Conservation (phyloP, 2,329 filamentous ascomycete species). For the Aspergillus ustus region DNA sequence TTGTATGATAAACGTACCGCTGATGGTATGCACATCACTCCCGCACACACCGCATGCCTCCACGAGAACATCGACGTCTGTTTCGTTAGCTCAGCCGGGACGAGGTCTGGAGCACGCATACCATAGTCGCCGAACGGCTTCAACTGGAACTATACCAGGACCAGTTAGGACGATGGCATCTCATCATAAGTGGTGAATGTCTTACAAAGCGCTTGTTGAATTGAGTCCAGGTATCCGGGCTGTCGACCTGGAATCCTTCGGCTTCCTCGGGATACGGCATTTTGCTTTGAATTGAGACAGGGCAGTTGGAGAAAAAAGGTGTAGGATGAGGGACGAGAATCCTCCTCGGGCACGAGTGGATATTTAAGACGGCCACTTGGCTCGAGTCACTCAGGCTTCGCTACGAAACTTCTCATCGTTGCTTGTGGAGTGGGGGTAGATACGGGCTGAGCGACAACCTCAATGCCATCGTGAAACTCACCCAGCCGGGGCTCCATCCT, state of each 20-base stretch:
- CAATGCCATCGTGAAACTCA: constrained; percentile 1
- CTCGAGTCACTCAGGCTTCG: neutral
- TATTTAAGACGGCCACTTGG: neutral
- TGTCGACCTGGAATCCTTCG: constrained; percentile 57
- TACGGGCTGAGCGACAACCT: neutral
- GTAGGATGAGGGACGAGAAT: neutral
- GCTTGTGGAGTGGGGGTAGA: constrained; percentile 5
- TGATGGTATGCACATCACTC: constrained; percentile 73
- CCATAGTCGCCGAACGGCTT: constrained; percentile 81
- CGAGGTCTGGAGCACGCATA: constrained; percentile 21
- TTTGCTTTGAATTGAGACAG: constrained; percentile 8
- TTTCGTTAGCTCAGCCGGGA: constrained; percentile 4
- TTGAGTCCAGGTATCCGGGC: constrained; percentile 67
- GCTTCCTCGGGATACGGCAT: constrained; percentile 54
- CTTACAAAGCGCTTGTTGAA: constrained; percentile 62
- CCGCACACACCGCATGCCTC: constrained; percentile 78
- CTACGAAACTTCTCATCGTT: neutral
- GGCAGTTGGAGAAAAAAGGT: neutral
- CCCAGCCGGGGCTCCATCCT: neutral
- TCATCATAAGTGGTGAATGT: neutral
- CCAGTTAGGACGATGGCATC: neutral
- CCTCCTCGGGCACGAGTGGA: neutral
- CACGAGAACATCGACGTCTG: constrained; percentile 84
- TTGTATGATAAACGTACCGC: constrained; percentile 32
- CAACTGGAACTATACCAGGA: constrained; percentile 66